Conservation (phyloP, 2,329 filamentous ascomycete species). For the Colletotrichum eremochloae region DNA sequence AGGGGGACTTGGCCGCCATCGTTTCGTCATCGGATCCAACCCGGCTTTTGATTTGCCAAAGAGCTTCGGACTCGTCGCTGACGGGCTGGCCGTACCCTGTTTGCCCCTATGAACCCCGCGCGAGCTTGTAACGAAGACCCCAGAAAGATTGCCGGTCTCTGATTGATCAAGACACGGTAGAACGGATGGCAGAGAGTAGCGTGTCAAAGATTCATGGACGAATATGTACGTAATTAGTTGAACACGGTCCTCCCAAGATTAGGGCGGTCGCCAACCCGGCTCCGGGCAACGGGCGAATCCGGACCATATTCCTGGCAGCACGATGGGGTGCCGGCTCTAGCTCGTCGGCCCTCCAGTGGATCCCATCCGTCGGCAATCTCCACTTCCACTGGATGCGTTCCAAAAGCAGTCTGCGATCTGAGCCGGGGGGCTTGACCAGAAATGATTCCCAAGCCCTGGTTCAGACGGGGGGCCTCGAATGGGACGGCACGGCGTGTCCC, state of each 20-base stretch:
- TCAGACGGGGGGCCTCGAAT: background rate
- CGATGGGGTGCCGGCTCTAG: background rate
- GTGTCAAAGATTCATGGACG: background rate
- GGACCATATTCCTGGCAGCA: too few species aligned
- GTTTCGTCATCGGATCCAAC: background rate
- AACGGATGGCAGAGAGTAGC: background rate
- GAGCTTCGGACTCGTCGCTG: background rate
- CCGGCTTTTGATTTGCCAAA: background rate
- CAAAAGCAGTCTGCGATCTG: background rate
- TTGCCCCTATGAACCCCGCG: background rate
- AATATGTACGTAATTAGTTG: background rate
- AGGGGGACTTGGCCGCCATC: background rate
- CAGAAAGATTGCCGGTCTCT: too few species aligned
- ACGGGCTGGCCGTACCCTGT: background rate
- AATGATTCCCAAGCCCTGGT: background rate
- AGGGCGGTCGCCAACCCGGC: too few species aligned
- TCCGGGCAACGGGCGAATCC: background rate
- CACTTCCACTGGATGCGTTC: background rate
- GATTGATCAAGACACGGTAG: too few species aligned
- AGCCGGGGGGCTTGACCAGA: constrained; percentile 1
- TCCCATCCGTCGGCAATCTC: background rate
- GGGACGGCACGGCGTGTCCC: background rate
- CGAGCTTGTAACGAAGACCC: background rate
- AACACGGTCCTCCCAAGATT: too few species aligned
- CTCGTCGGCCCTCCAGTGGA: background rate